Conservation (phyloP, 2,329 filamentous ascomycete species). For the Penicillium hordei region DNA sequence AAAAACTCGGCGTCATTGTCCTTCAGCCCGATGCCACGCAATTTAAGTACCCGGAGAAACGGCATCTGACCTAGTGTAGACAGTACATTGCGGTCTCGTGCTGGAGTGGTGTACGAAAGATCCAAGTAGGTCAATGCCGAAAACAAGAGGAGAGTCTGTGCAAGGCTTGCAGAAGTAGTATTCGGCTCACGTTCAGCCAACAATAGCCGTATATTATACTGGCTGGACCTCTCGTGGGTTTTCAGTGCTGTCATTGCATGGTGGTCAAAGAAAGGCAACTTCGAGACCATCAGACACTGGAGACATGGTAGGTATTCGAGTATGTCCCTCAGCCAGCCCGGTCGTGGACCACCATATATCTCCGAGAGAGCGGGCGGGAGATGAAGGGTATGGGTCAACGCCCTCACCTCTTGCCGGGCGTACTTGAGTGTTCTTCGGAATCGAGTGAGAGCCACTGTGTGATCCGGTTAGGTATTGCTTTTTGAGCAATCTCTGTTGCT, state of each 20-base stretch:
- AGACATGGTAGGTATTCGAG: slow-evolving; percentile 58
- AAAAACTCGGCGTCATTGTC: slow-evolving; percentile 56
- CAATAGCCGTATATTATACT: slow-evolving; percentile 55
- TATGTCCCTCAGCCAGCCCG: slow-evolving; percentile 60
- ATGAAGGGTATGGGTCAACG: slow-evolving; percentile 61
- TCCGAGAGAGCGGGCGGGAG: slow-evolving; percentile 61
- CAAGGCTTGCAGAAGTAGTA: slow-evolving; percentile 56
- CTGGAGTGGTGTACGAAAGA: slow-evolving; percentile 55
- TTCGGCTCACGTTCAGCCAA: slow-evolving; percentile 59
- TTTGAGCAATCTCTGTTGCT: neutral
- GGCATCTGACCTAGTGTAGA: slow-evolving; percentile 48
- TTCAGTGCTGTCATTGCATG: slow-evolving; percentile 54
- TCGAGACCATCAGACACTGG: slow-evolving; percentile 60
- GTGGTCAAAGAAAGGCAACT: slow-evolving; percentile 63
- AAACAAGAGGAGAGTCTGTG: slow-evolving; percentile 54
- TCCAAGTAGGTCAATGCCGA: slow-evolving; percentile 59
- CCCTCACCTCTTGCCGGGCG: slow-evolving; percentile 53
- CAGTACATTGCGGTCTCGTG: slow-evolving; percentile 52
- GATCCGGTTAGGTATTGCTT: neutral
- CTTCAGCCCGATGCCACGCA: slow-evolving; percentile 54
- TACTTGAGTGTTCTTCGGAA: slow-evolving; percentile 59
- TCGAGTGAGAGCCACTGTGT: slow-evolving; percentile 56
- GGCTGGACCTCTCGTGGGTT: slow-evolving; percentile 21
- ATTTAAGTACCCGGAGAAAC: slow-evolving; percentile 57
- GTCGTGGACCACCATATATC: slow-evolving; percentile 59